A percentile compares a stretch with the other conserved stretches of the same genome.
Conservation (phyloP, 2,329 filamentous ascomycete species). For the Pseudopithomyces chartarum region DNA sequence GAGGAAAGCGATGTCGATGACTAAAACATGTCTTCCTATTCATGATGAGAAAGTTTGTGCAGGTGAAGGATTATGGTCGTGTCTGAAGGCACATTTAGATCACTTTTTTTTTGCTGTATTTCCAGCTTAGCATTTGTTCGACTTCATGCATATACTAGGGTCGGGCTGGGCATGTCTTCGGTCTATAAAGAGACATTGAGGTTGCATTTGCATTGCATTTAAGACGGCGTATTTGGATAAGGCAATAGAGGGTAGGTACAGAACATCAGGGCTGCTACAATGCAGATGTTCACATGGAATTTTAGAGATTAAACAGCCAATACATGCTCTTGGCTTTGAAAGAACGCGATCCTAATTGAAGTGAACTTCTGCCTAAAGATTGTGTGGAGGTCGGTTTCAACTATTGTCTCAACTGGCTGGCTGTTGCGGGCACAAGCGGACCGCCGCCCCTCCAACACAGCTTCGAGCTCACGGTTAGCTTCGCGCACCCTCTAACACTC, state of each 20-base stretch:
- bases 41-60: not conserved
- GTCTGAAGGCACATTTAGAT: not conserved
- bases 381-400: not conserved
- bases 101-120: not conserved
- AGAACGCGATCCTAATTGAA: not conserved
- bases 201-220: not conserved
- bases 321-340: not conserved
- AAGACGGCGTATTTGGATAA: not conserved
- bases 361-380: not conserved
- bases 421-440: not conserved
- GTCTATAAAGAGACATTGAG: not conserved
- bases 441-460: not conserved
- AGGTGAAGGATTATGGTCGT: not conserved
- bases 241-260: not conserved
- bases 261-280: not conserved
- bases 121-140: not conserved
- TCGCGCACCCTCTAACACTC: not conserved
- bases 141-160: not conserved
- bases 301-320: not conserved
- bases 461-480: not conserved
- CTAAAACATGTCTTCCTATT: conserved; percentile 12
- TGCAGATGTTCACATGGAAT: not conserved
- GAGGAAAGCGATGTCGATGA: conserved; percentile 53
- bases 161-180: not conserved
- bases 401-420: not conserved